Percentiles rank a stretch among this genome's conserved stretches.
Evolutionary conservation across 805 yeast species (phyloP).

Genomic region (Kockiozyma suomiensis): DNA sequence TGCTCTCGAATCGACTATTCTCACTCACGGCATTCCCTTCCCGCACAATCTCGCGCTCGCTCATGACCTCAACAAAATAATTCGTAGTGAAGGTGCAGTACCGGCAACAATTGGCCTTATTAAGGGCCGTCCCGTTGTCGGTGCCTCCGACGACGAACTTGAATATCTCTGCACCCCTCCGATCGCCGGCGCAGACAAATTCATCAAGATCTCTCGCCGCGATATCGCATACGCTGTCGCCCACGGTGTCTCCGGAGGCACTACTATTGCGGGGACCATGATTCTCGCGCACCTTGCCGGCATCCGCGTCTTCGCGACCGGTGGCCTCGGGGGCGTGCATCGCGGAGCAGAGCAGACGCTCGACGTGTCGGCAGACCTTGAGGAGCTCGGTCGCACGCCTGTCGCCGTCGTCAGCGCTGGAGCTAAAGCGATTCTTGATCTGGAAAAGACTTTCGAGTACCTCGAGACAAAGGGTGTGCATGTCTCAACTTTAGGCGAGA

Average conservation of each 20-base stretch:
- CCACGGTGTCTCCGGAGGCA: conserved; percentile 71
- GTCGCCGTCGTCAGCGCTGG: conserved; percentile 93
- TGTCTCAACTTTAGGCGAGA: conserved; percentile 66
- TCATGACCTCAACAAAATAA: conserved; percentile 58
- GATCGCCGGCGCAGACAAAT: conserved; percentile 19
- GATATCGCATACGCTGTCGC: conserved; percentile 58
- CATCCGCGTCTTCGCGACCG: conserved; percentile 84
- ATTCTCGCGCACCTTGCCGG: conserved; percentile 75
- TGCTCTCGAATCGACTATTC: conserved; percentile 82
- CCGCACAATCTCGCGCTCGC: conserved; percentile 81
- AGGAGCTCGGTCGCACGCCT: conserved; percentile 79
- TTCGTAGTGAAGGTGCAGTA: conserved; percentile 64
- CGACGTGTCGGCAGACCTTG: conserved; percentile 86
- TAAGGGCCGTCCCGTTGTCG: conserved; percentile 71
- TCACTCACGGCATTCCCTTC: conserved; percentile 86
- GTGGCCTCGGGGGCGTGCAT: conserved; percentile 92
- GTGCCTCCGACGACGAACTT: conserved; percentile 55
- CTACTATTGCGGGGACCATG: conserved; percentile 90
- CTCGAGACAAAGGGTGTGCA: conserved; percentile 90
- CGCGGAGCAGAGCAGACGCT: conserved; percentile 71
- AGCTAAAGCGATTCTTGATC: conserved; percentile 82
- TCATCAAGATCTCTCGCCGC: conserved; percentile 70
- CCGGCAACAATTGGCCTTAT: conserved; percentile 88
- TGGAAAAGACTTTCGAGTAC: conserved; percentile 78
- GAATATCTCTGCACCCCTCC: conserved; percentile 37